Evolutionary conservation across 2,329 filamentous ascomycete genomes (phyloP), one percentile per base, ranked within the genome.

Genomic region (Chaetomium globosum): DNA sequence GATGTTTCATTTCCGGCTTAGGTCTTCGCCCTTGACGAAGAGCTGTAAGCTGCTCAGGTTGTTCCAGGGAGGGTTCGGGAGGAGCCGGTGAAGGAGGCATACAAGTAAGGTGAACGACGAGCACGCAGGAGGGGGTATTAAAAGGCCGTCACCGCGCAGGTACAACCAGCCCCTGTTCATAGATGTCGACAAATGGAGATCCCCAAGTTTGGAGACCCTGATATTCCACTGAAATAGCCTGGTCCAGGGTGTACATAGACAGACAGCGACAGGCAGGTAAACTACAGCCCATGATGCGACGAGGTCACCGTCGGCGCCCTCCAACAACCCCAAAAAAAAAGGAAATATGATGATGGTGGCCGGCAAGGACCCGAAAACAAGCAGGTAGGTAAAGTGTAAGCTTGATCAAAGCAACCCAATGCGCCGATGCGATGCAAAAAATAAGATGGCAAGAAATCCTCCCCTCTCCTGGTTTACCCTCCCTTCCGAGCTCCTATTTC

Each of bases 381-480:
- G 33, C 19, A 56, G 36, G 53, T 52, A 48, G 21, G n/a, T 23
- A 10, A 49, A 26, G 10, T 8, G 28, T 30, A 49, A 51, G 13
- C 28, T 39, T 63, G 43, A 33, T 3, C 8, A 43, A 46, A 21
- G 26, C 21, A 23, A 21, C 46, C 54, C 46, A 48, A 21, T 28
- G 23, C 61, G 61, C 61, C 61, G 55, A 46, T 64, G 61, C 61
- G 46, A 64, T 64, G 61, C 61, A 59, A 43, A 4, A 51, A 6
- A 30, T 28, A 33, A 39, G 3, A 26, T 46, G 13, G 12, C 28
- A 28, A 26, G 13, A 59, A 7, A 31, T 52, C 23, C 54, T 21
- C 23, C 43, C 6, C 46, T 12, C 7, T 49, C 21, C 19, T 10
- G 28, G 26, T 31, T 39, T 9, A 9, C 7, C 19, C 28, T 12